Base-by-base conservation (phyloP, 1,284 basidiomycete genomes). In the Ustilago esculenta region DNA sequence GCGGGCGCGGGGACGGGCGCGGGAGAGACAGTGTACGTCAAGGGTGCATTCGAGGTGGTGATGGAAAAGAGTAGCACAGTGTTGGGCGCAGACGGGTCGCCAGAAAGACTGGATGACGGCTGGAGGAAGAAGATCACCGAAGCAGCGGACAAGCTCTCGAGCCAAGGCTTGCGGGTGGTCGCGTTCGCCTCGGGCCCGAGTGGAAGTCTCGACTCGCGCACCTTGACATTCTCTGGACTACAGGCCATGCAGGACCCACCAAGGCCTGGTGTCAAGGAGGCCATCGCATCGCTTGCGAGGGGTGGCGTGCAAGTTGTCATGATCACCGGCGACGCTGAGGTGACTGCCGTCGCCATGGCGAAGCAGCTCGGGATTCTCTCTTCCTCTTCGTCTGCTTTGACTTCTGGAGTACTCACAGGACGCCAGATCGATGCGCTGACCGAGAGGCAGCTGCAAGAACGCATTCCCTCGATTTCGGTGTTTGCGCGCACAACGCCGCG, bases 241-340 rank as follows among this genome's bases (percentile, higher is more conserved):
- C 89, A 92, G 80, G 94, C 92, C 3, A 98, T 98, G 93, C 86
- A 91, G 59, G 95, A 98, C 82, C 95, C 95, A 3, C 95, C 95
- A 0, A 86, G 95, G 39, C 90, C 90, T 70, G 94, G 94, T 21
- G 94, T 98, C n/a, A 89, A 89, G 2, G 90, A 93, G 72, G 90
- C 94, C 9, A 90, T 98, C 63, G 85, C 85, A 25, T 84, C 90
- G 21, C 85, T 98, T 23, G 91, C 93, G 76, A 84, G 85, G 15
- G 93, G 91, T 15, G 92, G 94, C 7, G 90, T 98, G 32, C 92
- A 95, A 77, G 89, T 98, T 12, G 90, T 98, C 36, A 98, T 98
- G 94, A 97, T 98, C 81, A 98, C 95, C 0, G 95, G 95, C 14
- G 95, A 98, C 78, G 89, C 93, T 20, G 92, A 94, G 82, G 86